These are phyloP conservation scores for Colletotrichum sp. DNA, from an alignment of 2,329 filamentous ascomycete species.

Conservation along the genomic window DNA sequence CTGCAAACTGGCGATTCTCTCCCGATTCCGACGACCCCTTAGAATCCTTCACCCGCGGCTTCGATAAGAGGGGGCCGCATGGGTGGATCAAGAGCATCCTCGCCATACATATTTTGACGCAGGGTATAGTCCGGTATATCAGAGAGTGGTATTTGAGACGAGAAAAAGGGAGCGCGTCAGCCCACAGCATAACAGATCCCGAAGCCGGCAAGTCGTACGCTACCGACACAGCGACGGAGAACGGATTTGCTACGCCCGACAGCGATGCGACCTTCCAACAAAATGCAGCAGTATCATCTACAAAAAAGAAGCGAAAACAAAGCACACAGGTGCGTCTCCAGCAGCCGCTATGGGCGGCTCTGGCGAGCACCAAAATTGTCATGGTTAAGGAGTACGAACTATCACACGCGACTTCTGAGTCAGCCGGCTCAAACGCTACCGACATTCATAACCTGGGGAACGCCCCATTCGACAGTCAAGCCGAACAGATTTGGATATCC, in stretches of 20 bases:
- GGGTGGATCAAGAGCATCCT: constrained; percentile 72
- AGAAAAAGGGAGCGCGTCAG: constrained; percentile 58
- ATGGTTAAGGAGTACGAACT: constrained; percentile 91
- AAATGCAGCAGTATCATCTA: constrained; percentile 62
- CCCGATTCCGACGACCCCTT: constrained; percentile 53
- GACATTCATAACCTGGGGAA: constrained; percentile 80
- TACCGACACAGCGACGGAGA: constrained; percentile 41
- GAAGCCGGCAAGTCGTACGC: constrained; percentile 61
- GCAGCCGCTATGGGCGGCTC: constrained; percentile 91
- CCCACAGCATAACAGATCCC: constrained; percentile 60
- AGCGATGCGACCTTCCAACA: constrained; percentile 57
- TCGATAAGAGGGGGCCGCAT: constrained; percentile 65
- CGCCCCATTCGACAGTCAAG: constrained; percentile 73
- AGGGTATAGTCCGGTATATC: constrained; percentile 74
- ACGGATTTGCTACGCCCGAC: constrained; percentile 59
- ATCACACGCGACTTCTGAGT: constrained; percentile 77
- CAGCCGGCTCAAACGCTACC: constrained; percentile 75
- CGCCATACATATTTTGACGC: constrained; percentile 77
- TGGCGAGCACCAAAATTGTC: constrained; percentile 95
- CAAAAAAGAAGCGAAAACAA: constrained; percentile 88
- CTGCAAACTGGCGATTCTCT: constrained; percentile 50
- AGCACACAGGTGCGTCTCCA: constrained; percentile 88
- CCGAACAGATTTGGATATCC: constrained; percentile 80
- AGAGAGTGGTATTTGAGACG: constrained; percentile 71
- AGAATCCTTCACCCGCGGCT: constrained; percentile 47